Base-by-base conservation (phyloP, 805 yeast species). In the Diddensiella transvaalensis region DNA sequence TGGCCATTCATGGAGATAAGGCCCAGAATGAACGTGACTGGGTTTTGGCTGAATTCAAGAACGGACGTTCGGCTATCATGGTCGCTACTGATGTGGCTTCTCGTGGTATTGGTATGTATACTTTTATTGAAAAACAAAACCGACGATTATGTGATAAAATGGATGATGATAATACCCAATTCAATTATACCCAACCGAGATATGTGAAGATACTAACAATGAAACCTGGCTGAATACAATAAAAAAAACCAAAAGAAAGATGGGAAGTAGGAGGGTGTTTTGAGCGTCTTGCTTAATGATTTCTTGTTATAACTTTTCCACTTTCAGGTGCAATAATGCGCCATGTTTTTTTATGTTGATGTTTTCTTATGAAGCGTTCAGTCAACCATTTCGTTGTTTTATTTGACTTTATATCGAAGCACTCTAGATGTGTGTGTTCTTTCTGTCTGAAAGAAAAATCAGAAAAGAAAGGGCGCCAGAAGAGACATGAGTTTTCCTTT, bases 81-180 rank as follows among this genome's bases (percentile, higher is more conserved):
- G 96, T 90, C 67, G 99, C 99, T 54, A 93, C 99, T 57, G 99
- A 93, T 72, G 99, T 93, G 69, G 99, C 99, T 55, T 96, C 99
- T 59, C 87, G 99, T 80, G 99, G 99, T 82, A 89, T 93, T 76
- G 97, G 96, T 88, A 87, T 73, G 96, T 87, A 69, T 66, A 52
- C 39, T 18, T n/a, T n/a, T n/a, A n/a, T n/a, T n/a, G n/a, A n/a
- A n/a, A n/a, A n/a, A n/a, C n/a, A n/a, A n/a, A n/a, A n/a, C 38
- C 38, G 8, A 35, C 38, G 15, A 6, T 6, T 8, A n/a, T 6
- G 38, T 10, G 21, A n/a, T 8, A 18, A 35, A n/a, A 17, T 35
- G 50, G 33, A 48, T 49, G 53, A 39, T 39, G 29, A 17, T 43
- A 17, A 36, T 43, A 42, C 33, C 44, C 37, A 22, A 33, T 17